Base-by-base conservation (phyloP, 148 eudicot genomes). In the Diospyros lotus region DNA sequence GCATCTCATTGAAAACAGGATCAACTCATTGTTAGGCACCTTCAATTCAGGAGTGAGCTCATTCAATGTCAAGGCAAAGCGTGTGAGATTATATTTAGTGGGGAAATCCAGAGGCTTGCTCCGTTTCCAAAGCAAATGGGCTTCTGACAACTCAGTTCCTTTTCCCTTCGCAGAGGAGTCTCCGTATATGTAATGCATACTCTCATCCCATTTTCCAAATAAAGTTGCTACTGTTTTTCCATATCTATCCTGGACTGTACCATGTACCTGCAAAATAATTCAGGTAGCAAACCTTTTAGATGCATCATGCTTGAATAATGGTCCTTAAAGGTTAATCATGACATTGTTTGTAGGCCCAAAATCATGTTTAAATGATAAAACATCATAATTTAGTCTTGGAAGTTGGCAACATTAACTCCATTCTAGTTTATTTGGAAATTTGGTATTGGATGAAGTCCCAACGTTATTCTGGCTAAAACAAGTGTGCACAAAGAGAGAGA, bases 171-270 rank as follows among this genome's bases (percentile, higher is more conserved):
- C 87, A 13, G 84, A 87, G 80, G 77, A 86, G 74, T 91, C 98
- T 55, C 98, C 98, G 77, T 73, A 74, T 75, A 91, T 92, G 77
- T 85, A 96, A 78, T 88, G 86, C 94, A 96, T 87, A 84, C 99
- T 93, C 82, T 93, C 98, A 84, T 96, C 98, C 99, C 99, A 96
- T 81, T 96, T 96, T 64, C 99, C 99, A 78, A 91, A 85, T 54
- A 96, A 73, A 41, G 97, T 91, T 73, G 99, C 91, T 67, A 84
- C 80, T 10, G 97, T 89, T 82, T 96, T 96, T 64, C 99, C 99
- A 74, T 78, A 84, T 82, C 77, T 87, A 75, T 93, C 99, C 85
- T 91, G 98, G 66, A 93, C 97, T 39, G 84, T 51, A 43, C 99
- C 99, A 82, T 96, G 94, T 38, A 96, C 99, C 99, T 96, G 88